These are phyloP conservation scores for Hypoxylon sp. DNA, from an alignment of 2,329 filamentous ascomycete genomes.

Conservation along the genomic window DNA sequence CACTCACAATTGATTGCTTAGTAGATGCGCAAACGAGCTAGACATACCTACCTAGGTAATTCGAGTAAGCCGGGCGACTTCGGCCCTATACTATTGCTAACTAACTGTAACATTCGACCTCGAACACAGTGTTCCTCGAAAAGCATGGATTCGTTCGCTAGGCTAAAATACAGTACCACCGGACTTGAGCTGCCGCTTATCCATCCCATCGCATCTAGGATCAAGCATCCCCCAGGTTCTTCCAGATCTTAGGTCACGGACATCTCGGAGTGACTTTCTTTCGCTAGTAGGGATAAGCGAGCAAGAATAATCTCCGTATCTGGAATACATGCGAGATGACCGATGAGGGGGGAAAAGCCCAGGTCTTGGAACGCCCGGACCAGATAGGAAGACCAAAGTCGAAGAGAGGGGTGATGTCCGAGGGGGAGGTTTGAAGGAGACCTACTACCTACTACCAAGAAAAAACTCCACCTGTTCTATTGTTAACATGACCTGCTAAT, in stretches of 20 bases:
- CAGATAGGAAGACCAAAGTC: slow-evolving; percentile 1
- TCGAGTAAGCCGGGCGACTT: slow-evolving; percentile 12
- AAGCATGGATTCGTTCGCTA: too few species aligned
- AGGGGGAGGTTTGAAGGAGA: slow-evolving; percentile 17
- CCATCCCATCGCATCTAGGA: slow-evolving; percentile 16
- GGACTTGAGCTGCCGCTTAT: slow-evolving; percentile 22
- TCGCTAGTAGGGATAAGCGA: slow-evolving; percentile 32
- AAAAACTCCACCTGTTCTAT: slow-evolving; percentile 27
- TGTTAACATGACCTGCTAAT: slow-evolving; percentile 22
- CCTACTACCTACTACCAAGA: too few species aligned
- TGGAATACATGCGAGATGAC: slow-evolving; percentile 23
- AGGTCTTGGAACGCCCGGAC: slow-evolving; percentile 15
- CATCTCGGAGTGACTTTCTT: slow-evolving; percentile 26
- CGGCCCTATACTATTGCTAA: slow-evolving; percentile 10
- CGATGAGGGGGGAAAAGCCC: slow-evolving; percentile 28
- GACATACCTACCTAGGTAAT: neutral
- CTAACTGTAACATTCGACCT: slow-evolving; percentile 5
- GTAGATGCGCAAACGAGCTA: slow-evolving; percentile 7
- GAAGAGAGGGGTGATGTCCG: slow-evolving; percentile 1
- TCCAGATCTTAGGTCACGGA: slow-evolving; percentile 31
- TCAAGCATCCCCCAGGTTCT: slow-evolving; percentile 18
- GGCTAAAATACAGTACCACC: too few species aligned
- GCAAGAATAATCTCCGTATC: slow-evolving; percentile 19
- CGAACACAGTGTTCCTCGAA: slow-evolving; percentile 7
- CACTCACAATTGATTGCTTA: too few species aligned